A percentile compares a stretch with the other conserved stretches of the same genome.
These are phyloP conservation scores for Plectosphaerella cucumerina DNA, from an alignment of 2,329 filamentous ascomycete species.

Conservation along the genomic window DNA sequence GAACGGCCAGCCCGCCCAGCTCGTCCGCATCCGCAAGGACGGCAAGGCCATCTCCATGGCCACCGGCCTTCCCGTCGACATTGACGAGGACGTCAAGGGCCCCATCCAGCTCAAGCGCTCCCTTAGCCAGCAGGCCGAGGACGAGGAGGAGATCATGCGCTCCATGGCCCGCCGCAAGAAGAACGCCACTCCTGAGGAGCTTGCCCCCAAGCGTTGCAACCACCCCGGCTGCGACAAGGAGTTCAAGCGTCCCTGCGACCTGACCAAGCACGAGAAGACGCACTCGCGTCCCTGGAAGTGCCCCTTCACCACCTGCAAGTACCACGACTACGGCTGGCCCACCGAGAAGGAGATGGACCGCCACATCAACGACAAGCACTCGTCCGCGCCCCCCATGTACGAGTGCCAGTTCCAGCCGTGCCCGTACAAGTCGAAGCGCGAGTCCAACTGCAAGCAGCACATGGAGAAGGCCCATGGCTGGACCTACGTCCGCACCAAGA, in stretches of 20 bases:
- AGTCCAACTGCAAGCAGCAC: conserved; percentile 97
- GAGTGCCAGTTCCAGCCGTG: conserved; percentile 81
- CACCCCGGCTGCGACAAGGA: conserved; percentile 78
- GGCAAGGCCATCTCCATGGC: conserved; percentile 76
- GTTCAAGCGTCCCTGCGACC: conserved; percentile 94
- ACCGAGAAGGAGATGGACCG: conserved; percentile 97
- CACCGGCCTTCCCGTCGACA: conserved; percentile 60
- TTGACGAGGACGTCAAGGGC: conserved; percentile 42
- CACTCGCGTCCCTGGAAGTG: conserved; percentile 98
- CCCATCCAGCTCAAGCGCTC: conserved; percentile 60
- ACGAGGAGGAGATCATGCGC: conserved; percentile 78
- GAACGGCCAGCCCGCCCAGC: conserved; percentile 77
- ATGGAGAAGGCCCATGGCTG: conserved; percentile 97
- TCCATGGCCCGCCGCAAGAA: conserved; percentile 97
- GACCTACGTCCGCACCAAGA: conserved; percentile 89
- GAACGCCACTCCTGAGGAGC: conserved; percentile 80
- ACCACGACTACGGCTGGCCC: conserved; percentile 85
- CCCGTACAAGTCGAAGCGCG: conserved; percentile 90
- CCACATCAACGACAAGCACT: conserved; percentile 96
- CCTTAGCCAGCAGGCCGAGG: conserved; percentile 65
- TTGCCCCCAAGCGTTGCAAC: conserved; percentile 73
- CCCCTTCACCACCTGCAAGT: conserved; percentile 76
- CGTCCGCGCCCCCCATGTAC: conserved; percentile 71
- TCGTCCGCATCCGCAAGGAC: conserved; percentile 77
- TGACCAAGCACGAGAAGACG: conserved; percentile 98